These are phyloP conservation scores for Talaromyces funiculosus DNA, from an alignment of 2,329 filamentous ascomycete genomes.

Conservation along the genomic window DNA sequence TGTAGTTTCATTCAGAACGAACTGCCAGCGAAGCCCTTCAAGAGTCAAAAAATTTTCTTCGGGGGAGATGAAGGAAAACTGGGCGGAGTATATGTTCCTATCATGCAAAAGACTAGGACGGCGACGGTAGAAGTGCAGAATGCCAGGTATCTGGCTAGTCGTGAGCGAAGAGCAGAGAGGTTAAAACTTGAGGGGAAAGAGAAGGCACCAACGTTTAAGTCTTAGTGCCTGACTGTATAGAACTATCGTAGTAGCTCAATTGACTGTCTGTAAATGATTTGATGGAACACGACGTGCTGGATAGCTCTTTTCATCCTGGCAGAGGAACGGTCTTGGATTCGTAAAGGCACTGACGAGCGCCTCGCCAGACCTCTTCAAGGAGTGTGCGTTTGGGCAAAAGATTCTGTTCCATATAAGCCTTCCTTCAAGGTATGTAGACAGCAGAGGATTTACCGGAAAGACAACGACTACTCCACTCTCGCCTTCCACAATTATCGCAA, in stretches of 20 bases:
- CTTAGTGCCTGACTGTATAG: neutral
- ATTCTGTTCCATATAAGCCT: slow-evolving; percentile 34
- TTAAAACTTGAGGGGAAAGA: slow-evolving; percentile 22
- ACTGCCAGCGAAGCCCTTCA: slow-evolving; percentile 23
- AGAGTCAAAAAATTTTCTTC: slow-evolving; percentile 52
- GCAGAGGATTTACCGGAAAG: slow-evolving; percentile 60
- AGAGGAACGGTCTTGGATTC: slow-evolving; percentile 50
- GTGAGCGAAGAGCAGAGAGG: slow-evolving; percentile 39
- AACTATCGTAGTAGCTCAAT: neutral
- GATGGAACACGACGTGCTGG: neutral
- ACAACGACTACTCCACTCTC: slow-evolving; percentile 91
- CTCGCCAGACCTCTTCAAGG: slow-evolving; percentile 86
- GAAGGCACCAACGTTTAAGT: slow-evolving; percentile 2
- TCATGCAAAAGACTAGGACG: slow-evolving; percentile 52
- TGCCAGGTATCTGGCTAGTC: slow-evolving; percentile 45
- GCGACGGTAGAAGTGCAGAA: slow-evolving; percentile 59
- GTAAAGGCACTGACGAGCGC: slow-evolving; percentile 74
- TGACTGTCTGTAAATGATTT: too few species aligned
- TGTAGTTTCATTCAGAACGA: slow-evolving; percentile 25
- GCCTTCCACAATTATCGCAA: slow-evolving; percentile 83
- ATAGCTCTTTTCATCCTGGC: slow-evolving; percentile 6
- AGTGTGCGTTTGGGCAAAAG: slow-evolving; percentile 68
- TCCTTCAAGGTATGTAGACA: neutral
- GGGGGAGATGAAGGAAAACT: slow-evolving; percentile 51
- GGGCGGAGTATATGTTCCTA: slow-evolving; percentile 54